A percentile compares a stretch with the other conserved stretches of the same genome.
These are phyloP conservation scores for Ceriops zippeliana DNA, from an alignment of 345 rosid genomes.

Conservation along the genomic window DNA sequence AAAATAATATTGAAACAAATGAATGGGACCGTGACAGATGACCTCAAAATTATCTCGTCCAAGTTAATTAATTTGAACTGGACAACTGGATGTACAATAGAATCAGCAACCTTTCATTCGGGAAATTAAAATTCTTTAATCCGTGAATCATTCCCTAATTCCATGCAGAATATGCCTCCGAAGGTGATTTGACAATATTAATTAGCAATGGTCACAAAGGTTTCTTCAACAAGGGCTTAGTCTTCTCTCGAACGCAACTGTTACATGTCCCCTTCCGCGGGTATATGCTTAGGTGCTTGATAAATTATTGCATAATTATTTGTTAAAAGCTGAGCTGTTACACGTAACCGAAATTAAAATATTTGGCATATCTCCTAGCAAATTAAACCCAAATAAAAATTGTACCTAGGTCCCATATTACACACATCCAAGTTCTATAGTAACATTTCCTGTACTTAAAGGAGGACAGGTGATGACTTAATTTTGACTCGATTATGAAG, in stretches of 20 bases:
- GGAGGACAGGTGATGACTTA: neutral
- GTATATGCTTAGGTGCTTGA: neutral
- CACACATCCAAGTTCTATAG: neutral
- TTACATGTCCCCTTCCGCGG: neutral
- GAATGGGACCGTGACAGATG: neutral
- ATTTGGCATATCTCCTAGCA: neutral
- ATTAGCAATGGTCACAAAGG: conserved; percentile 11
- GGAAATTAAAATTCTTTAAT: conserved; percentile 16
- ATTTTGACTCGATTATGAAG: neutral
- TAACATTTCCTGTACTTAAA: neutral
- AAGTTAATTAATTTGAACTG: neutral
- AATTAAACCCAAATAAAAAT: neutral
- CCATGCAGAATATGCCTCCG: conserved; percentile 44
- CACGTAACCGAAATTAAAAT: neutral
- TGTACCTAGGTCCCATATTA: too few species aligned
- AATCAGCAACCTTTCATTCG: neutral
- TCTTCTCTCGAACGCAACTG: conserved; percentile 38
- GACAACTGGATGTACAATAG: conserved; percentile 8
- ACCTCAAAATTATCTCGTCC: neutral
- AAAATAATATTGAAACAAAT: neutral
- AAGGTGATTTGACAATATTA: neutral
- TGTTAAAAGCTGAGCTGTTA: neutral
- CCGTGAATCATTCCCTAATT: conserved; percentile 51
- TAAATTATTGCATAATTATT: neutral
- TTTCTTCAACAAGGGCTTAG: conserved; percentile 34